Base-by-base conservation (phyloP, 208 protist genomes). In the Wallacemonas collosoma region DNA sequence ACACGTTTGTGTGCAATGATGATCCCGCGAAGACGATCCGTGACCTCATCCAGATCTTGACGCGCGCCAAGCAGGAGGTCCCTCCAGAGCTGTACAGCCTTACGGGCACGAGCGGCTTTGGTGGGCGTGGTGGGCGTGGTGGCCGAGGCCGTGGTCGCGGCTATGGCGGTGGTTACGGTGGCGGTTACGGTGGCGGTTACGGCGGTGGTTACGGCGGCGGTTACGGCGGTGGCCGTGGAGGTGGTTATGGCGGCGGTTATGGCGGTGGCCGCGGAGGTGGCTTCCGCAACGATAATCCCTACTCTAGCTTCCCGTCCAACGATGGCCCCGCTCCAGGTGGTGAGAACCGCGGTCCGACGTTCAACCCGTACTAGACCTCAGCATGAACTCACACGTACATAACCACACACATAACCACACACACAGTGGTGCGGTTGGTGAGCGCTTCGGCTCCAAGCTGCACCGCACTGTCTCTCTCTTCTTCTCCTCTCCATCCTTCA, bases 11-110 rank as follows among this genome's bases (percentile, higher is more conserved):
- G 2, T 89, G 85, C 78, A 69, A 69, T 14, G 74, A 68, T 3
- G 89, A 93, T 58, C 80, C 84, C 38, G 76, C 76, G 58, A 96
- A 96, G 81, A 93, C 87, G 12, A 77, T 96, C 41, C 80, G 81
- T 17, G 90, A 93, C 43, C 73, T 96, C 11, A 82, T 86, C 12
- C 88, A 91, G n/a, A 73, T 96, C 41, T 68, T 96, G 4, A 71
- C 73, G 0, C 83, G 86, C 44, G 84, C 87, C 17, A 89, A 91
- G 35, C 88, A 95, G 70, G 67, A 72, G 50, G 80, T 96, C 43
- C 82, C 86, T 17, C 78, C 77, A 17, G 88, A 91, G 77, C 76
- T 96, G 9, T 88, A 87, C 72, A 70, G 72, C 35, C 69, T 95
- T 17, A 76, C 75, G 51, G 64, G 14, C 43, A 41, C 17, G 12